A percentile compares a stretch with the other conserved stretches of the same genome.
Conservation (phyloP, 495 filamentous ascomycete species). For the Recurvomyces mirabilis region DNA sequence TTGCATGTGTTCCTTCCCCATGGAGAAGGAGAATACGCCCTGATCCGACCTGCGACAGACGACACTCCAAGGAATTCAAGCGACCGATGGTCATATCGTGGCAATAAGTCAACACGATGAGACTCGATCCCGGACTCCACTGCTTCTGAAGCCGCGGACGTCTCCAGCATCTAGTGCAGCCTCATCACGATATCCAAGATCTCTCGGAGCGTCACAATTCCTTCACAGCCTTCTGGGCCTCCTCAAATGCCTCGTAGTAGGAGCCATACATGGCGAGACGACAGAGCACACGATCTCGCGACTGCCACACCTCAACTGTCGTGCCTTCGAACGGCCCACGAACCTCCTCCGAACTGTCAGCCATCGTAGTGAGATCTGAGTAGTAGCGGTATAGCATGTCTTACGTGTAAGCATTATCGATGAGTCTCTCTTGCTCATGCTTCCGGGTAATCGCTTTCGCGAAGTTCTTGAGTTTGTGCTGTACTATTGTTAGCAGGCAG, state of each 20-base stretch:
- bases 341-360: neutral
- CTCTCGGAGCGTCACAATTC: no score
- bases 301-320: neutral
- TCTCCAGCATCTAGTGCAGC: no score
- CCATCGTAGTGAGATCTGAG: neutral
- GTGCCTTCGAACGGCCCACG: neutral
- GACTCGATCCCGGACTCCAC: no score
- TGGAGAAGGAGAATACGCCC: no score
- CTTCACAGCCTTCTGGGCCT: neutral
- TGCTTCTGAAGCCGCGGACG: no score
- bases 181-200: no score
- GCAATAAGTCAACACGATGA: no score
- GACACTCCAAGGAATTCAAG: no score
- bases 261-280: neutral
- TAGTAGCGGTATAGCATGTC: neutral
- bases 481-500: neutral
- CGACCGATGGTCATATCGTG: no score
- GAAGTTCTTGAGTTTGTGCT: neutral
- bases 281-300: neutral
- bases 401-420: constrained; percentile 3
- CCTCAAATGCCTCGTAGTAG: neutral
- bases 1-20: no score
- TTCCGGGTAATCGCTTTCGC: no score
- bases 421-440: neutral
- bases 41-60: no score